These are phyloP conservation scores for Candida piceae DNA, from an alignment of 805 yeast species.

Conservation along the genomic window DNA sequence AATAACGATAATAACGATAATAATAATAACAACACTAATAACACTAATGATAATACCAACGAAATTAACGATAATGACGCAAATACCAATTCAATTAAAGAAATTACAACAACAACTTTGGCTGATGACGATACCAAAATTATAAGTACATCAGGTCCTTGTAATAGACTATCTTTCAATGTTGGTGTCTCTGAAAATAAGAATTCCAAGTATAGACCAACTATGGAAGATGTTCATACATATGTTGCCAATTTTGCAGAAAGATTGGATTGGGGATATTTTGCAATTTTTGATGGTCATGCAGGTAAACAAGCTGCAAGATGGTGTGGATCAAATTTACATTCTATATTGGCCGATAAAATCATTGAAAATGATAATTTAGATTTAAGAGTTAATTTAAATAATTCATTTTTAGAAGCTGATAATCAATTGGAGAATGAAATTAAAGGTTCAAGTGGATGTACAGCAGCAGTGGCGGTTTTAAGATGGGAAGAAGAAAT, in stretches of 20 bases:
- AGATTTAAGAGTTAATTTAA: constrained; percentile 63
- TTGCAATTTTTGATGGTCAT: constrained; percentile 95
- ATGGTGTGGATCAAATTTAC: constrained; percentile 89
- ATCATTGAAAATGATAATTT: constrained; percentile 41
- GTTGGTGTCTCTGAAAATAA: constrained; percentile 93
- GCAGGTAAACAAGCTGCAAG: constrained; percentile 92
- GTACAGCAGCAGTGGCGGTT: constrained; percentile 94
- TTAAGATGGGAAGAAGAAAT: constrained; percentile 68
- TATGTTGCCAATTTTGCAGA: constrained; percentile 92
- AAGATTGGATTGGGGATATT: constrained; percentile 86
- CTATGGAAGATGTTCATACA: constrained; percentile 96
- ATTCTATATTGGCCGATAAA: constrained; percentile 57
- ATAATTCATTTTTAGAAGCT: constrained; percentile 66
- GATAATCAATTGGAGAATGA: constrained; percentile 62
- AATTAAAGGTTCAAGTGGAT: constrained; percentile 73
- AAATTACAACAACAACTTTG: constrained; percentile 1
- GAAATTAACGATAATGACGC: background rate
- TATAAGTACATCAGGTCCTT: constrained; percentile 29
- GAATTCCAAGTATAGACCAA: constrained; percentile 71
- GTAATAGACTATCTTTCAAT: constrained; percentile 57
- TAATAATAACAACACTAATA: constrained; percentile 1
- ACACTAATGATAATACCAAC: constrained; percentile 2
- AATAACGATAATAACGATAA: background rate
- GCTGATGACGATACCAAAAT: no score
- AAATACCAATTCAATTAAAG: background rate